Conservation (phyloP, 805 yeast species). For the Hanseniaspora guilliermondii region DNA sequence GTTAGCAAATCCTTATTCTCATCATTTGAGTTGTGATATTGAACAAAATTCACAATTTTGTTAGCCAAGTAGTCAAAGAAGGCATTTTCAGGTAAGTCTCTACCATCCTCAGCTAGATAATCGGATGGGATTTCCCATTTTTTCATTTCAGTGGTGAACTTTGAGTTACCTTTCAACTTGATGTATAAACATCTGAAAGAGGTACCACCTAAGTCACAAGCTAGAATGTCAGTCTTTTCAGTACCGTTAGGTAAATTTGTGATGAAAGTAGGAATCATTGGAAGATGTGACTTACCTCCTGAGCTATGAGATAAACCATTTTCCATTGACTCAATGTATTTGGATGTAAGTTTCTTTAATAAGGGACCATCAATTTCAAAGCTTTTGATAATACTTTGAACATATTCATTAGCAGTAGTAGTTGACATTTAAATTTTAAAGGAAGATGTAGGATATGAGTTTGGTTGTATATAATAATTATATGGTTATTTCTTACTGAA, state of each 20-base stretch:
- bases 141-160: conserved; percentile 63
- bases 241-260: conserved; percentile 75
- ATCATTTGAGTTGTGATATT: conserved; percentile 46
- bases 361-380: conserved; percentile 21
- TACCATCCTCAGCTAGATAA: conserved; percentile 44
- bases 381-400: conserved; percentile 22
- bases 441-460: too few species aligned
- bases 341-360: conserved; percentile 29
- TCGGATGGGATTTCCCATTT: conserved; percentile 72
- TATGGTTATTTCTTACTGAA: too few species aligned
- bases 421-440: conserved; percentile 17
- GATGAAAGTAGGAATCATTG: conserved; percentile 90
- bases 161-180: conserved; percentile 58
- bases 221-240: conserved; percentile 71
- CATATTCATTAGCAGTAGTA: conserved; percentile 19
- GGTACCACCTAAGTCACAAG: conserved; percentile 94
- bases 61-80: conserved; percentile 66
- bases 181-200: conserved; percentile 92
- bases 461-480: too few species aligned
- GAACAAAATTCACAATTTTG: conserved; percentile 53
- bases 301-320: conserved; percentile 40
- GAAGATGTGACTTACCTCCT: conserved; percentile 37
- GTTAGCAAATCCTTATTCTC: conserved; percentile 19
- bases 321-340: conserved; percentile 50
- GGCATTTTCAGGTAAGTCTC: conserved; percentile 38